Conservation (phyloP, 2,329 filamentous ascomycete genomes). For the Chaetomium sp. region DNA sequence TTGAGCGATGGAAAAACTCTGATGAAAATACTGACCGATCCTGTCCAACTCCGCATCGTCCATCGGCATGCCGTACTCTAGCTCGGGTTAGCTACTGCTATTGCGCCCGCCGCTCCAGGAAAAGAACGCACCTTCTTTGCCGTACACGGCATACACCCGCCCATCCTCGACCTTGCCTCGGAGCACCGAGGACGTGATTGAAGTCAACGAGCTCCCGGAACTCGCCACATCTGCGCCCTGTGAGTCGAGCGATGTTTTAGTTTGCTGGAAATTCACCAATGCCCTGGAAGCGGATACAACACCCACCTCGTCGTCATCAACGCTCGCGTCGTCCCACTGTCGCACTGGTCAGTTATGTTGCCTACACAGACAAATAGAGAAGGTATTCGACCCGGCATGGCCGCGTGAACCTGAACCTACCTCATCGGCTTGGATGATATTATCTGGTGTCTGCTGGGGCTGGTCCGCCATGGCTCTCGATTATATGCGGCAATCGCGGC, state of each 20-base stretch:
- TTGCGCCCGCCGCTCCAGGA: background rate
- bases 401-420: slow-evolving; percentile 9
- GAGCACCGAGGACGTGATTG: slow-evolving; percentile 29
- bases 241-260: background rate
- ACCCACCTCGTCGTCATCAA: slow-evolving; percentile 24
- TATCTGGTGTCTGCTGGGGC: background rate
- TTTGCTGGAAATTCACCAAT: background rate
- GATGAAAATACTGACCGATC: slow-evolving; percentile 33
- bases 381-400: background rate
- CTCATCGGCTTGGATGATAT: slow-evolving; percentile 16
- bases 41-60: slow-evolving; percentile 46
- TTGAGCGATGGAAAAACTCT: background rate
- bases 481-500: background rate
- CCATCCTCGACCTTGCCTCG: slow-evolving; percentile 37
- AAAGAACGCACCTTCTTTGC: slow-evolving; percentile 39
- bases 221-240: slow-evolving; percentile 23
- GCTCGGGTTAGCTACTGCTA: background rate
- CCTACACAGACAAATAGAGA: background rate
- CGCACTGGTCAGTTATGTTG: background rate
- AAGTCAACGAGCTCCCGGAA: slow-evolving; percentile 23
- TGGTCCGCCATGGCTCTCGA: slow-evolving; percentile 4
- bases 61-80: slow-evolving; percentile 47
- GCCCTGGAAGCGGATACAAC: background rate
- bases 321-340: slow-evolving; percentile 15
- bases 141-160: slow-evolving; percentile 42